phyloP scores from a whole-genome alignment of 495 filamentous ascomycete genomes.

The Podospora anserina region DNA sequence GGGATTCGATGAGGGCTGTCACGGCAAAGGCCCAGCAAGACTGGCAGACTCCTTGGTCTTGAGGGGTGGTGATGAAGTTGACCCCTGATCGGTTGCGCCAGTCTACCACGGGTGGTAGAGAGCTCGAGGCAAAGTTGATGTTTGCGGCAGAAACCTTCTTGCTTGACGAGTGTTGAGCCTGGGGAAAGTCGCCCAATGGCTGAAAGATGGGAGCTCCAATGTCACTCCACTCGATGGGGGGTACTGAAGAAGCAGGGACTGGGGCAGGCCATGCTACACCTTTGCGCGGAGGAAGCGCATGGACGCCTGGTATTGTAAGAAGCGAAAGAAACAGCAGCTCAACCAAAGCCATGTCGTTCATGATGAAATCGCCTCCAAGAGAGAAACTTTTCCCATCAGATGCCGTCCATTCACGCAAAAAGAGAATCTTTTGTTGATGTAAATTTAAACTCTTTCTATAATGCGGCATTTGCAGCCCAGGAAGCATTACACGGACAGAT shows the following conservation, averaged over 20 bases:
- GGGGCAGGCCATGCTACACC: constrained; percentile 14
- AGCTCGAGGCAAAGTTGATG: neutral
- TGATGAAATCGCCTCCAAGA: too few species aligned
- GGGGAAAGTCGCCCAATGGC: neutral
- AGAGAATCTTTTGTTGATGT: too few species aligned
- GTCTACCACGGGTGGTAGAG: constrained; percentile 12
- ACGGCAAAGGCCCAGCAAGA: constrained; percentile 27
- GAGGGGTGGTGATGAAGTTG: constrained; percentile 22
- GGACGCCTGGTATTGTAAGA: too few species aligned
- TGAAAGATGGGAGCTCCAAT: constrained; percentile 2
- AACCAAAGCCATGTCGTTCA: too few species aligned
- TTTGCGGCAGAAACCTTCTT: neutral
- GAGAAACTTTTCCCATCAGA: too few species aligned
- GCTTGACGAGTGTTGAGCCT: neutral
- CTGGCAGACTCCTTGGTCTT: constrained; percentile 24
- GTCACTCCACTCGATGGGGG: constrained; percentile 14
- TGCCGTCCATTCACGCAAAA: too few species aligned
- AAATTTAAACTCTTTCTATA: too few species aligned
- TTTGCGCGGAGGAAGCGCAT: too few species aligned
- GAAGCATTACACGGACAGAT: too few species aligned
- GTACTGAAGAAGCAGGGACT: constrained; percentile 13
- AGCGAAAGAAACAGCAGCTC: too few species aligned
- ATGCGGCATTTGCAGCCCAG: too few species aligned
- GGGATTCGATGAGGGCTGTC: constrained; percentile 22
- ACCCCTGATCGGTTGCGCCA: constrained; percentile 20